These are phyloP conservation scores for Volvox reticuliferus DNA, from an alignment of 139 green algal genomes.

Conservation along the genomic window DNA sequence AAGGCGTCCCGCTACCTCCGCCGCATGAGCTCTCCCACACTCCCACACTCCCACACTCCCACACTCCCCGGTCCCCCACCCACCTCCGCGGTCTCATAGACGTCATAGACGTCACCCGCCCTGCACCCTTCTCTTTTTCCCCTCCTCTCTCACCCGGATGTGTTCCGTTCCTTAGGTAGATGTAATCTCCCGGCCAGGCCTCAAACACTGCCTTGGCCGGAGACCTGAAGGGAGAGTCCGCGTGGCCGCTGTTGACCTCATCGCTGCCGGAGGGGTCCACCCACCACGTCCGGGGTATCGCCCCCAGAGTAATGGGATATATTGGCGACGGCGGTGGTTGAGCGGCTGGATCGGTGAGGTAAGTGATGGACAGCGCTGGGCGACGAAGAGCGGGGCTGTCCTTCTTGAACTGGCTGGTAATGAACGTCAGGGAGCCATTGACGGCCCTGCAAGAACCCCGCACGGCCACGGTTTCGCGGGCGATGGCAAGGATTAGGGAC, in stretches of 20 bases:
- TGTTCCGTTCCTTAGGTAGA: conserved; percentile 38
- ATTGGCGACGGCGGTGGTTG: neutral
- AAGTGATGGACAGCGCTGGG: conserved; percentile 28
- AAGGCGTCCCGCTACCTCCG: no score
- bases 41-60: neutral
- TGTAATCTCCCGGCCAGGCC: conserved; percentile 15
- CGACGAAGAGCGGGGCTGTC: conserved; percentile 15
- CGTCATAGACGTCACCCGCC: neutral
- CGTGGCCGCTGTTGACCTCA: neutral
- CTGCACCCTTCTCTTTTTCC: neutral
- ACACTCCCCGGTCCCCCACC: no score
- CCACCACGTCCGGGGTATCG: conserved; percentile 24
- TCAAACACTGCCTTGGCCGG: conserved; percentile 26
- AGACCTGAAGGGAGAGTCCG: neutral
- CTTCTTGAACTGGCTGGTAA: neutral
- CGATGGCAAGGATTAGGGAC: no score
- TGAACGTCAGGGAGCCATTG: conserved; percentile 10
- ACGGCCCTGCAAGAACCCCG: neutral
- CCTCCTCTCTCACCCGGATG: conserved; percentile 29
- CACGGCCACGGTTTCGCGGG: no score
- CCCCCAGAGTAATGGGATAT: neutral
- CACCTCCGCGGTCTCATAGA: neutral
- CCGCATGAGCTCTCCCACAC: no score
- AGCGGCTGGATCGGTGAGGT: neutral
- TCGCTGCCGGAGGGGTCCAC: conserved; percentile 22